Conservation (phyloP, 345 rosid species). For the Gynandropsis gynandra region DNA sequence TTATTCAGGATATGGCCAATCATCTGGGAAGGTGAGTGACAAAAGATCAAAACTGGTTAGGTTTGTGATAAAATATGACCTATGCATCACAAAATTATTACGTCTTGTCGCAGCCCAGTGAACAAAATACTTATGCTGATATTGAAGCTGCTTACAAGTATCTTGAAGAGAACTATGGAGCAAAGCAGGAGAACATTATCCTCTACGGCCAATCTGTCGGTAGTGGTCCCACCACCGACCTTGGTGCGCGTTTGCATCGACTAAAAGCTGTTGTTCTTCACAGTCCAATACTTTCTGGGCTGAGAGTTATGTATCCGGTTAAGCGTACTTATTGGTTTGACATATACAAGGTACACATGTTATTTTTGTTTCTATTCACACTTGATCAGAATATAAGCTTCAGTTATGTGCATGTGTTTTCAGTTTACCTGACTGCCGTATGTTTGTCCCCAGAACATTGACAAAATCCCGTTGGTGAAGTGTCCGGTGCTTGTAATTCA, state of each 20-base stretch:
- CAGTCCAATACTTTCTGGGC: constrained; percentile 93
- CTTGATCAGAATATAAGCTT: no score
- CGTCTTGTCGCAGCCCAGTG: constrained; percentile 75
- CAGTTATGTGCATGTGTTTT: no score
- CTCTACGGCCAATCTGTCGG: constrained; percentile 98
- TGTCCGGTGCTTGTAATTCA: constrained; percentile 94
- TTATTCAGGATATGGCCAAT: constrained; percentile 94
- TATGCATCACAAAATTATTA: no score
- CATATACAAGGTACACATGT: constrained; percentile 73
- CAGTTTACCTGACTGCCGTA: no score
- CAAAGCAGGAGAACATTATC: constrained; percentile 83
- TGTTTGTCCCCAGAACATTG: constrained; percentile 64
- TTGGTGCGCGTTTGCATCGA: constrained; percentile 68
- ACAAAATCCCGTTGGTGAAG: constrained; percentile 86
- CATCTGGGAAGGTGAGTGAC: constrained; percentile 99
- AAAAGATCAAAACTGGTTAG: no score
- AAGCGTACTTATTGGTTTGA: constrained; percentile 97
- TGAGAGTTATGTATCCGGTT: constrained; percentile 97
- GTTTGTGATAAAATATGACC: no score
- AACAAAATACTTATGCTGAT: constrained; percentile 94
- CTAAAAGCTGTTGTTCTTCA: constrained; percentile 86
- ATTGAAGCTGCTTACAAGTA: constrained; percentile 93
- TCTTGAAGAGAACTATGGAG: constrained; percentile 83
- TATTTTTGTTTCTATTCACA: constrained; percentile 6
- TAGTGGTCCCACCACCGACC: constrained; percentile 95